These are phyloP conservation scores for Candida broadrunensis DNA, from an alignment of 805 yeast species.

Conservation along the genomic window DNA sequence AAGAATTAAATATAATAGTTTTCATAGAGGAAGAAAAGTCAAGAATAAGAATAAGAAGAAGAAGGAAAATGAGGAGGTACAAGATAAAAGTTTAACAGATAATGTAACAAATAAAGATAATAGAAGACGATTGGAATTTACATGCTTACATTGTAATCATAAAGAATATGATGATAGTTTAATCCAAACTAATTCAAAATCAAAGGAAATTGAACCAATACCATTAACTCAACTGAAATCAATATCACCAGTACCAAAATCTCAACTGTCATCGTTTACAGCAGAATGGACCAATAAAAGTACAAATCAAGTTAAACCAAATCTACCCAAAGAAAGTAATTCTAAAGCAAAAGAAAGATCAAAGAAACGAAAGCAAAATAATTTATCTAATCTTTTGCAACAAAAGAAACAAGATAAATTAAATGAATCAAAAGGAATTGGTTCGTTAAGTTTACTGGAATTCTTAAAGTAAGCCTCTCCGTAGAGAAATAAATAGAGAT, in stretches of 20 bases:
- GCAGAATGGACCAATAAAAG: constrained; percentile 8
- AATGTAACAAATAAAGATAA: background rate
- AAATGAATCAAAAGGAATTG: constrained; percentile 21
- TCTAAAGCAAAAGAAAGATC: constrained; percentile 33
- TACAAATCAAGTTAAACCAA: constrained; percentile 4
- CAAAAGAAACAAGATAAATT: constrained; percentile 35
- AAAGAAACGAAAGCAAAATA: constrained; percentile 46
- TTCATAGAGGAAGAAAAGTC: constrained; percentile 1
- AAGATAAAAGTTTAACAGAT: background rate
- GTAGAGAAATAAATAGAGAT: too few relatives aligned
- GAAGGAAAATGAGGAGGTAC: background rate
- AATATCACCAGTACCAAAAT: constrained; percentile 1
- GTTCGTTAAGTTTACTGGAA: constrained; percentile 46
- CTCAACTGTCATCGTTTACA: constrained; percentile 2
- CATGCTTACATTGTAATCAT: constrained; percentile 9
- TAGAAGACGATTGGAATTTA: constrained; percentile 3
- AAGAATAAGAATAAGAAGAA: background rate
- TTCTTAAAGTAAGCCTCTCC: constrained; percentile 42
- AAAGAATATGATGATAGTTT: constrained; percentile 4
- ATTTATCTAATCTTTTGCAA: constrained; percentile 39
- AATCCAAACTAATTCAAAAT: constrained; percentile 2
- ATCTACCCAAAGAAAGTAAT: background rate
- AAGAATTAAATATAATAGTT: constrained; percentile 18
- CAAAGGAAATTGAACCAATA: background rate
- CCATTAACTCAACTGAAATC: background rate